Percentiles rank a stretch among this genome's conserved stretches.
phyloP scores from a whole-genome alignment of 176 grass and related monocot species.

The Ensete glaucum region DNA sequence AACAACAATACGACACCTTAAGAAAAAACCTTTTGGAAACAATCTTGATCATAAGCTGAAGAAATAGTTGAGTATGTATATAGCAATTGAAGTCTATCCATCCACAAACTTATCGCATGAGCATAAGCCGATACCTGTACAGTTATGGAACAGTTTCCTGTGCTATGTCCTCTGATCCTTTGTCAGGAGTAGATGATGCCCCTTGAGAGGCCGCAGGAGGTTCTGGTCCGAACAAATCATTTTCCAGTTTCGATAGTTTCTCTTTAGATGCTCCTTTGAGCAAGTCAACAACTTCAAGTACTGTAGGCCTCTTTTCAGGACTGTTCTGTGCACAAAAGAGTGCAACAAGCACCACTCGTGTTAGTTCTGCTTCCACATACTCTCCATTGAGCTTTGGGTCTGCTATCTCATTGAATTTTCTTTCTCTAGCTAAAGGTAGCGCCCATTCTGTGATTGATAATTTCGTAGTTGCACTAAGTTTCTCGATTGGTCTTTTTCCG shows the following conservation, averaged over 20 bases:
- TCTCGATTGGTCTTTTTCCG: neutral
- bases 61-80: too few relatives aligned
- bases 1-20: too few relatives aligned
- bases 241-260: conserved; percentile 7
- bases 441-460: neutral
- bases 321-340: neutral
- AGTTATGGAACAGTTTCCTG: neutral
- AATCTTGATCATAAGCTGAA: too few relatives aligned
- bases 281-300: neutral
- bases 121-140: too few relatives aligned
- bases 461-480: neutral
- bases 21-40: too few relatives aligned
- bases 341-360: neutral
- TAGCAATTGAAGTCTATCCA: neutral
- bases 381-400: neutral
- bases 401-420: neutral
- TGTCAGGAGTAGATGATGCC: neutral
- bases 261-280: neutral
- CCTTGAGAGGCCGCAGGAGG: neutral
- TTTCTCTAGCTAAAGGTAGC: neutral
- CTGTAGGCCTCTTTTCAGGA: neutral
- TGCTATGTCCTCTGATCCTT: neutral
- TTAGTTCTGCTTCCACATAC: neutral
- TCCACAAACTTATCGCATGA: neutral
- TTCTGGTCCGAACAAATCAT: conserved; percentile 1